Conservation (phyloP, 495 filamentous ascomycete genomes). For the Penicillium ucsense region DNA sequence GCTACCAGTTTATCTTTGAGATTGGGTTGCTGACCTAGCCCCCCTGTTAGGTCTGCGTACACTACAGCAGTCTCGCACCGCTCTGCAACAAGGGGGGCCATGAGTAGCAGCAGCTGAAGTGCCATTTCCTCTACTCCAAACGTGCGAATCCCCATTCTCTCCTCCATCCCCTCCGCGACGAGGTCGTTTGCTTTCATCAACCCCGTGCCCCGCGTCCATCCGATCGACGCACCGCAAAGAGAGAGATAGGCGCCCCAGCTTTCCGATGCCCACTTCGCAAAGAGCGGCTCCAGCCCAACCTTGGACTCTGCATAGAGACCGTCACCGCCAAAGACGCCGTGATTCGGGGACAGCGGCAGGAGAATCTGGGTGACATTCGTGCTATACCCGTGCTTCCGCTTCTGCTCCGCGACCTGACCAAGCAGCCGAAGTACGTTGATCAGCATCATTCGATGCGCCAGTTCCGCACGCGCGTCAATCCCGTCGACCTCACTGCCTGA, state of each 20-base stretch:
- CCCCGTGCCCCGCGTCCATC: conserved; percentile 93
- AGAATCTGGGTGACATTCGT: conserved; percentile 90
- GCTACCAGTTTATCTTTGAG: conserved; percentile 77
- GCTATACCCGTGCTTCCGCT: conserved; percentile 55
- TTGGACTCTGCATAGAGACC: conserved; percentile 97
- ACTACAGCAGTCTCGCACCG: conserved; percentile 87
- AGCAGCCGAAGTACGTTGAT: conserved; percentile 13
- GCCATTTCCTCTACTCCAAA: conserved; percentile 98
- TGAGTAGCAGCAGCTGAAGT: conserved; percentile 86
- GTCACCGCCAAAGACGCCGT: conserved; percentile 91
- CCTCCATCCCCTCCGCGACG: conserved; percentile 85
- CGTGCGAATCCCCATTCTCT: conserved; percentile 85
- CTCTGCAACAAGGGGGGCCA: conserved; percentile 85
- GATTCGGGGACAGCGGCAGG: conserved; percentile 89
- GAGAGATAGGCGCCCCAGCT: conserved; percentile 64
- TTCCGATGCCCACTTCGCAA: conserved; percentile 92
- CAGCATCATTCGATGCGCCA: conserved; percentile 16
- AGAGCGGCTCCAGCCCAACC: conserved; percentile 74
- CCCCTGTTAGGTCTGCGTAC: conserved; percentile 88
- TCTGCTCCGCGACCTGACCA: conserved; percentile 1
- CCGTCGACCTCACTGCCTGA: conserved; percentile 11
- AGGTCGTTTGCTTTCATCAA: conserved; percentile 94
- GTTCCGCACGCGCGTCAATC: conserved; percentile 10
- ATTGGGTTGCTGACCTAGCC: conserved; percentile 85
- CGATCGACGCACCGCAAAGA: conserved; percentile 92